phyloP scores from a whole-genome alignment of 2,329 filamentous ascomycete species.

The Xylariales sp. region DNA sequence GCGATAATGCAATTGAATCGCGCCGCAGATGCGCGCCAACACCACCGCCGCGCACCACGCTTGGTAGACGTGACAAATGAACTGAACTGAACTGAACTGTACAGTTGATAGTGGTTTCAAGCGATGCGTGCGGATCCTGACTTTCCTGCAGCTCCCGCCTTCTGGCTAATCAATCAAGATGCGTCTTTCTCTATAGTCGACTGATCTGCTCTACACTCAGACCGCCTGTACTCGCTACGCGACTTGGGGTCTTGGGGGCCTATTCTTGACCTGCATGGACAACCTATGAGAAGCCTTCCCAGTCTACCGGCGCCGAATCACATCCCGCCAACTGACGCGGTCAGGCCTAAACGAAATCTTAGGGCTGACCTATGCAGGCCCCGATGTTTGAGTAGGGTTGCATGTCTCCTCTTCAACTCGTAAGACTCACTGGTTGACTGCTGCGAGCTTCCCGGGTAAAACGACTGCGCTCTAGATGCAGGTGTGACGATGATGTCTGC shows the following conservation, averaged over 20 bases:
- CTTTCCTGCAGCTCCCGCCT: neutral
- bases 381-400: constrained; percentile 19
- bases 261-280: constrained; percentile 2
- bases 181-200: neutral
- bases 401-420: constrained; percentile 8
- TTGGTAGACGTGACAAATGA: constrained; percentile 1
- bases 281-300: constrained; percentile 28
- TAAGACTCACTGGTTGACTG: neutral
- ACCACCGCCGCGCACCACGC: neutral
- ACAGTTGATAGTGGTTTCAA: neutral
- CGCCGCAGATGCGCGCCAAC: neutral
- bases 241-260: constrained; percentile 7
- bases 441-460: neutral
- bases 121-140: constrained; percentile 5
- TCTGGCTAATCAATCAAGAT: neutral
- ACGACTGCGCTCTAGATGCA: neutral
- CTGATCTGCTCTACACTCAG: neutral
- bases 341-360: constrained; percentile 22
- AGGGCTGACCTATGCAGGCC: constrained; percentile 29
- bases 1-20: constrained; percentile 11
- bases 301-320: constrained; percentile 29
- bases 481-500: too few relatives aligned
- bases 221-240: neutral
- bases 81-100: neutral
- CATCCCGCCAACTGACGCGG: constrained; percentile 17